Percentiles rank a stretch among this genome's conserved stretches.
Evolutionary conservation across 352 stramenopile species (phyloP).

Genomic region (Aphanomyces stellatus): DNA sequence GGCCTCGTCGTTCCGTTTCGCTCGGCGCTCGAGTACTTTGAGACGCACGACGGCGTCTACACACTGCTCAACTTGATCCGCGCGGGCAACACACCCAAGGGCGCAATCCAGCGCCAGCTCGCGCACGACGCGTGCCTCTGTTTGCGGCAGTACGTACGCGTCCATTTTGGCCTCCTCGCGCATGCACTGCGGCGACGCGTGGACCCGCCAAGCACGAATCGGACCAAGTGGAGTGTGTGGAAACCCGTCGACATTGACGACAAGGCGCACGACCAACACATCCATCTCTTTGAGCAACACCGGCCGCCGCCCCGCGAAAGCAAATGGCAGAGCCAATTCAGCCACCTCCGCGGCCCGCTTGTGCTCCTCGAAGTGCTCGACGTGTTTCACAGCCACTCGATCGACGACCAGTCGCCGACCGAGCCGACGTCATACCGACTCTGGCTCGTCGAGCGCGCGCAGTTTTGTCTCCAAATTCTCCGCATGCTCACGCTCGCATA

Average conservation of each 20-base stretch:
- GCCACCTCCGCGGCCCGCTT: conserved; percentile 58
- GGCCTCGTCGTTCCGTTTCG: conserved; percentile 72
- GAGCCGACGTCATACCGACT: conserved; percentile 25
- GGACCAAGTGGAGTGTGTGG: conserved; percentile 61
- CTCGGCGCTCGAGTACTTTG: conserved; percentile 73
- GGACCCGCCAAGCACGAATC: conserved; percentile 46
- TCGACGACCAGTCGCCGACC: background rate
- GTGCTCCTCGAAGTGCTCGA: conserved; percentile 72
- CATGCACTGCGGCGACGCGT: conserved; percentile 58
- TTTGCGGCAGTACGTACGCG: conserved; percentile 73
- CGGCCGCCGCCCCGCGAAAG: conserved; percentile 40
- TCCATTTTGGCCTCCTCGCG: conserved; percentile 65
- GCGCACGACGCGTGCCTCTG: conserved; percentile 78
- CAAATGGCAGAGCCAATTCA: conserved; percentile 35
- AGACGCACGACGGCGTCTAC: conserved; percentile 77
- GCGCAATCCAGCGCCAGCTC: conserved; percentile 61
- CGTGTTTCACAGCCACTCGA: conserved; percentile 1
- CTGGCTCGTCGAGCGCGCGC: conserved; percentile 69
- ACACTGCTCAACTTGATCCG: conserved; percentile 80
- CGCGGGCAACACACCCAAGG: conserved; percentile 66
- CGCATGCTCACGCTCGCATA: conserved; percentile 68
- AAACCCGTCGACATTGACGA: conserved; percentile 80
- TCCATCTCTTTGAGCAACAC: conserved; percentile 80
- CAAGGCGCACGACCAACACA: conserved; percentile 73
- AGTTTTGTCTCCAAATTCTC: conserved; percentile 72